Percentiles rank a stretch among this genome's conserved stretches.
These are phyloP conservation scores for Dothiorella sarmentorum DNA, from an alignment of 2,329 filamentous ascomycete genomes.

Conservation along the genomic window DNA sequence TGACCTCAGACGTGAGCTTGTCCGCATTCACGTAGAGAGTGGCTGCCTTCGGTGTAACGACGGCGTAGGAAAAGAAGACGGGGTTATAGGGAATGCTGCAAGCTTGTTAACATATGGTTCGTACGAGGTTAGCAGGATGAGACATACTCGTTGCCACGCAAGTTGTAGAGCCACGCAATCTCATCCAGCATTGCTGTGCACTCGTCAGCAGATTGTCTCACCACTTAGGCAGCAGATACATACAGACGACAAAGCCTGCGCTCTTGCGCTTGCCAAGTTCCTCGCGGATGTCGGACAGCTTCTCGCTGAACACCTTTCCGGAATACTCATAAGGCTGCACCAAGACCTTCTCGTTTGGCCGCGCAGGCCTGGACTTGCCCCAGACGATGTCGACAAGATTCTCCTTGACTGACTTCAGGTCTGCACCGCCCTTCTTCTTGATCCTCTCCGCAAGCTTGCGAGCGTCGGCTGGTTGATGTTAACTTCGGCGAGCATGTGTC, in stretches of 20 bases:
- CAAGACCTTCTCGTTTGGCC: constrained; percentile 72
- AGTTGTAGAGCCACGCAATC: constrained; percentile 97
- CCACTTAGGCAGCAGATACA: constrained; percentile 18
- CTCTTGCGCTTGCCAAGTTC: constrained; percentile 88
- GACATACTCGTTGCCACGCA: constrained; percentile 76
- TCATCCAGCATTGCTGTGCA: constrained; percentile 78
- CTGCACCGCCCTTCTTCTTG: constrained; percentile 76
- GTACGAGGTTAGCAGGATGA: not conserved
- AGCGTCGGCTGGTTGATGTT: constrained; percentile 50
- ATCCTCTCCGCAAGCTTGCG: constrained; percentile 81
- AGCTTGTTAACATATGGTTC: constrained; percentile 19
- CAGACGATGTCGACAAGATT: constrained; percentile 94
- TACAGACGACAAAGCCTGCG: constrained; percentile 77
- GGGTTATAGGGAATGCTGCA: constrained; percentile 87
- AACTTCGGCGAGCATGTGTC: not conserved
- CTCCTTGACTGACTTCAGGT: constrained; percentile 68
- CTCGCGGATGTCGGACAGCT: constrained; percentile 82
- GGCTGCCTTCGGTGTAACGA: constrained; percentile 71
- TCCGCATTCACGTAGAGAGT: constrained; percentile 80
- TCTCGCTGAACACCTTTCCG: constrained; percentile 77
- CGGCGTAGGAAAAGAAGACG: constrained; percentile 95
- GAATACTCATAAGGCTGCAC: constrained; percentile 70
- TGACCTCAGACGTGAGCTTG: constrained; percentile 69
- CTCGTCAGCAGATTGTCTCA: constrained; percentile 5
- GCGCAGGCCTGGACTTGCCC: constrained; percentile 67